phyloP scores from a whole-genome alignment of 805 yeast genomes.

The Yueomyces sinensis region DNA sequence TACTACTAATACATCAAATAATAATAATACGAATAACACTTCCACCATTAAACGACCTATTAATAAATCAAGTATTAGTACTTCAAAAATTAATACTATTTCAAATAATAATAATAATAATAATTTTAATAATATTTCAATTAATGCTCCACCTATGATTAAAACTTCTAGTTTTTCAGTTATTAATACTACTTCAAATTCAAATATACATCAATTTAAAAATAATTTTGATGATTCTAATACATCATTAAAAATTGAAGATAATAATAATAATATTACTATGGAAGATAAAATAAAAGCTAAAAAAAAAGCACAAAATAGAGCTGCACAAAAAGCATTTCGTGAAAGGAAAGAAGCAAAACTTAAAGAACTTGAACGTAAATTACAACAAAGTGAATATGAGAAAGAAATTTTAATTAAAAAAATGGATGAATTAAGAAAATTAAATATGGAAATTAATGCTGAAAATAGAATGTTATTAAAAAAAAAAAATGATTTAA shows the following conservation, averaged over 20 bases:
- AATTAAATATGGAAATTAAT: constrained; percentile 41
- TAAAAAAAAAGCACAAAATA: constrained; percentile 63
- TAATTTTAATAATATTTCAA: too few species aligned
- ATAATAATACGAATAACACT: too few species aligned
- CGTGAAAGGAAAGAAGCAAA: constrained; percentile 68
- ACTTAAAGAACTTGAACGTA: constrained; percentile 51
- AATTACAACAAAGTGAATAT: constrained; percentile 42
- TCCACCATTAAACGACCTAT: too few species aligned
- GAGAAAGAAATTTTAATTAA: constrained; percentile 38
- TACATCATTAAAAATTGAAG: too few species aligned
- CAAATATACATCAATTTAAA: neutral
- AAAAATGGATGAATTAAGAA: constrained; percentile 35
- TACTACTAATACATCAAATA: too few species aligned
- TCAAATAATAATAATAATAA: too few species aligned
- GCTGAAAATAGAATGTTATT: constrained; percentile 52
- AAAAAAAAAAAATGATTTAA: constrained; percentile 7
- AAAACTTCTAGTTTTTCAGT: neutral
- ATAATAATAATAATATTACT: neutral
- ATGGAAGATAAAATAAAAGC: constrained; percentile 18
- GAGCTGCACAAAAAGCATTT: constrained; percentile 83
- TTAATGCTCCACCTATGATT: neutral
- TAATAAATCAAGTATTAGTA: too few species aligned
- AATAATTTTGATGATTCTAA: too few species aligned
- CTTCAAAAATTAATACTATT: too few species aligned
- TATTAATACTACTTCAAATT: neutral